These are phyloP conservation scores for Suillus bovinus DNA, from an alignment of 768 basidiomycete genomes.

Conservation along the genomic window DNA sequence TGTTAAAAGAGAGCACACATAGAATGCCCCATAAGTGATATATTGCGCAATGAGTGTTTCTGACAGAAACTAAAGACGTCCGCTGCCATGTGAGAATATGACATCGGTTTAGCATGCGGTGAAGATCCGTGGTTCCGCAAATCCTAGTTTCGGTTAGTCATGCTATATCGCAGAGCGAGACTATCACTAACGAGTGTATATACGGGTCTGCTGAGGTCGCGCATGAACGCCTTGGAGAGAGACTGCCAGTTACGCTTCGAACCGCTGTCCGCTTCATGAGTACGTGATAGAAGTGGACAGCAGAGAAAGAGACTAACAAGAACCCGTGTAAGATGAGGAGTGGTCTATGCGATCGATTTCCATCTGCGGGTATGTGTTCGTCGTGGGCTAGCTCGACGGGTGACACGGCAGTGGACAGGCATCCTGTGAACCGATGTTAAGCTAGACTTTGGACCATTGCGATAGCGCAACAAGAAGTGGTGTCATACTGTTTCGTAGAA, in stretches of 20 bases:
- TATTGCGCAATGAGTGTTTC: slow-evolving; percentile 50
- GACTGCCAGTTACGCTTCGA: slow-evolving; percentile 91
- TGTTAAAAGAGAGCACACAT: slow-evolving; percentile 55
- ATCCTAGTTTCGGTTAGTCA: slow-evolving; percentile 48
- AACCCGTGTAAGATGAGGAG: slow-evolving; percentile 65
- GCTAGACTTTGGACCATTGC: not conserved
- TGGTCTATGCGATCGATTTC: slow-evolving; percentile 39
- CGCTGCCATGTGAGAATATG: slow-evolving; percentile 74
- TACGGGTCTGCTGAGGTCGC: slow-evolving; percentile 62
- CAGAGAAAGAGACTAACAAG: slow-evolving; percentile 45
- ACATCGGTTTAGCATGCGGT: slow-evolving; percentile 72
- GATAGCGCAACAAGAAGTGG: not conserved
- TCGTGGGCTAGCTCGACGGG: slow-evolving; percentile 35
- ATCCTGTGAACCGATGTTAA: slow-evolving; percentile 17
- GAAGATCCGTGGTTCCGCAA: slow-evolving; percentile 89
- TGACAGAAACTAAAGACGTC: slow-evolving; percentile 74
- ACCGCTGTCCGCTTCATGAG: slow-evolving; percentile 48
- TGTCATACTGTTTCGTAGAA: not conserved
- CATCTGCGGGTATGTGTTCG: slow-evolving; percentile 26
- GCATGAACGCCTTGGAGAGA: slow-evolving; percentile 72
- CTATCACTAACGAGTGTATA: slow-evolving; percentile 61
- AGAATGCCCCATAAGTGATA: slow-evolving; percentile 85
- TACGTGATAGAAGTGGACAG: not conserved
- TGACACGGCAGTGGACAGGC: slow-evolving; percentile 17
- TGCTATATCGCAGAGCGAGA: not conserved